Conservation (phyloP, 371 early-diverging fungal species). For the Lichtheimia ramosa region DNA sequence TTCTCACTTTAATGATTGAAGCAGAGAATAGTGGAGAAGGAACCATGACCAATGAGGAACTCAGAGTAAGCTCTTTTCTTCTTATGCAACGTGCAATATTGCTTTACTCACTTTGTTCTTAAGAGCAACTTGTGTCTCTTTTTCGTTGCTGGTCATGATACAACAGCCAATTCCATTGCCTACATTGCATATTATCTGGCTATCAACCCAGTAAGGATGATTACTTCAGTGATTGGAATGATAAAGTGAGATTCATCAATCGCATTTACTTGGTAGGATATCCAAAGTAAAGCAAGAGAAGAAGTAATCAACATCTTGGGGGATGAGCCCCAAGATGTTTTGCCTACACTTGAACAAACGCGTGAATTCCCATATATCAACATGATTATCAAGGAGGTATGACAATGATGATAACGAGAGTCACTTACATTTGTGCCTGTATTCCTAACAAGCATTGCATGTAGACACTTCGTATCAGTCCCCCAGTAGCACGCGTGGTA, state of each 20-base stretch:
- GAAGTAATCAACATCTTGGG: slow-evolving; percentile 50
- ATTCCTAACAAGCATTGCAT: slow-evolving; percentile 14
- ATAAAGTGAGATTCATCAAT: too few species aligned
- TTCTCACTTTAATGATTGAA: slow-evolving; percentile 52
- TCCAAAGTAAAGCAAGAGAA: slow-evolving; percentile 46
- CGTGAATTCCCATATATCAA: slow-evolving; percentile 44
- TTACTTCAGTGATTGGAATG: too few species aligned
- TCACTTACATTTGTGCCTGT: not conserved
- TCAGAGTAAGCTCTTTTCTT: slow-evolving; percentile 7
- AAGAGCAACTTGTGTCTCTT: slow-evolving; percentile 29
- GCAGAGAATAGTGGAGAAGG: slow-evolving; percentile 15
- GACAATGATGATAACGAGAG: not conserved
- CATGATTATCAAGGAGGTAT: slow-evolving; percentile 30
- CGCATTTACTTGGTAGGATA: slow-evolving; percentile 12
- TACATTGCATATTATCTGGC: slow-evolving; percentile 30
- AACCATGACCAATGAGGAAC: slow-evolving; percentile 28
- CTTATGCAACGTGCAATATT: slow-evolving; percentile 13
- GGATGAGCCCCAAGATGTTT: slow-evolving; percentile 31
- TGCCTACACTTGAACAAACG: slow-evolving; percentile 44
- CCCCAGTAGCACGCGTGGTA: not conserved
- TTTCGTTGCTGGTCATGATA: slow-evolving; percentile 52
- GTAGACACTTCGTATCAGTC: slow-evolving; percentile 9
- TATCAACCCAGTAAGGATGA: slow-evolving; percentile 8
- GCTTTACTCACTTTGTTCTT: not conserved
- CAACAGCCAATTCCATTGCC: slow-evolving; percentile 34